Evolutionary conservation across 768 basidiomycete species (phyloP).

Genomic region (Lactarius pseudohatsudake): DNA sequence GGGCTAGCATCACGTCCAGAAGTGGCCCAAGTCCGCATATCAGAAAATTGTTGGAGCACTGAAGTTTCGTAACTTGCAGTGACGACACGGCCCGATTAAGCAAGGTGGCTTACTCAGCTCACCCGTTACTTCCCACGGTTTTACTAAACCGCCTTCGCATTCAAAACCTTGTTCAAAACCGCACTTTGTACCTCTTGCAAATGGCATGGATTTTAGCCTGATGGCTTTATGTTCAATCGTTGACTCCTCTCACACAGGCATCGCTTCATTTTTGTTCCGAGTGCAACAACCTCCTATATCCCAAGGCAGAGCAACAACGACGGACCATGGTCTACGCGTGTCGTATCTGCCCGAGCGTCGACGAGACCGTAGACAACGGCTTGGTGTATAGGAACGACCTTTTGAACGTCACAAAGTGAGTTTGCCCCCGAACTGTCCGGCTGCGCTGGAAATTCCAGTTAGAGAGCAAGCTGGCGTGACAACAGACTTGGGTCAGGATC

Average conservation of each 20-base stretch:
- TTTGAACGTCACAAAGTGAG: constrained; percentile 88
- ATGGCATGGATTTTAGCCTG: constrained; percentile 10
- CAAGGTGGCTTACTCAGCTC: neutral
- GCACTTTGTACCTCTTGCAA: neutral
- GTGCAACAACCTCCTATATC: constrained; percentile 94
- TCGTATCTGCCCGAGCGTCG: constrained; percentile 79
- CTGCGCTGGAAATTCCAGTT: constrained; percentile 21
- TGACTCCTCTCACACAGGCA: constrained; percentile 46
- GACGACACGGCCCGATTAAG: no score
- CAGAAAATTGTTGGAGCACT: no score
- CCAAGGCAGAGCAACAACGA: constrained; percentile 84
- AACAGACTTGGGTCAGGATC: constrained; percentile 81
- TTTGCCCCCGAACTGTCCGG: constrained; percentile 7
- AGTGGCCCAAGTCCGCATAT: no score
- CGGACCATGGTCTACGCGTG: constrained; percentile 88
- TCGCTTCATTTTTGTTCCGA: constrained; percentile 90
- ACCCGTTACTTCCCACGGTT: neutral
- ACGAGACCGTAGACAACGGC: constrained; percentile 81
- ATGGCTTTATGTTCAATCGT: neutral
- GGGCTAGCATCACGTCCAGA: no score
- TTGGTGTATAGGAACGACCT: constrained; percentile 94
- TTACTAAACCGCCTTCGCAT: neutral
- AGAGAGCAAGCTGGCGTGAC: constrained; percentile 96
- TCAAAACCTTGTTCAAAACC: neutral
- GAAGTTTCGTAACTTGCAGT: no score